These are phyloP conservation scores for Atalantia buxifolia DNA, from an alignment of 345 rosid species.

Conservation along the genomic window DNA sequence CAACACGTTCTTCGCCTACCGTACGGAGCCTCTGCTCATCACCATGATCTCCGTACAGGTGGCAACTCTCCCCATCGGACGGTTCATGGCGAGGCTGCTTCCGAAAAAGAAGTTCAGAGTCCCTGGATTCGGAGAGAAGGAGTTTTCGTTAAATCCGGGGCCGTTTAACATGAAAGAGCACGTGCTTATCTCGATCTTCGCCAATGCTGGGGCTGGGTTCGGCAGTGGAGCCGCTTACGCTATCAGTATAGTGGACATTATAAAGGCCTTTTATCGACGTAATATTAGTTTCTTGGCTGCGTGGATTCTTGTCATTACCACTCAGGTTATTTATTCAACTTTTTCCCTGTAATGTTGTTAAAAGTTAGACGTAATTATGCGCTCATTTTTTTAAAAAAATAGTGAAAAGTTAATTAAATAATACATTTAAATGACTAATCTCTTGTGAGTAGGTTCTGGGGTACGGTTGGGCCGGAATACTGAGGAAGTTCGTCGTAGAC, in stretches of 20 bases:
- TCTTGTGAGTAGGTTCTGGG: slow-evolving; percentile 44
- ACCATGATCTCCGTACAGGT: slow-evolving; percentile 59
- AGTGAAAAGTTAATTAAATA: no score
- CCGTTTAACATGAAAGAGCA: slow-evolving; percentile 52
- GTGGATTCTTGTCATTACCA: slow-evolving; percentile 58
- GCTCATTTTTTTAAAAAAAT: no score
- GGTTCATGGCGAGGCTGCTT: slow-evolving; percentile 38
- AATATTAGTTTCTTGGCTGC: slow-evolving; percentile 53
- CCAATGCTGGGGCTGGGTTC: slow-evolving; percentile 52
- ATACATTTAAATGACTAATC: no score
- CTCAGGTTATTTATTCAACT: slow-evolving; percentile 39
- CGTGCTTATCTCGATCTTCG: slow-evolving; percentile 50
- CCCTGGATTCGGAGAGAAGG: slow-evolving; percentile 34
- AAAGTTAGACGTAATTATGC: no score
- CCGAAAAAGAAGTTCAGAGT: slow-evolving; percentile 38
- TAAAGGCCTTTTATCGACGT: slow-evolving; percentile 52
- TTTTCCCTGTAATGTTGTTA: not conserved
- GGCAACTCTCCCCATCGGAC: slow-evolving; percentile 53
- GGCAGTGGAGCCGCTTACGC: slow-evolving; percentile 61
- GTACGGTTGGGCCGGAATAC: slow-evolving; percentile 68
- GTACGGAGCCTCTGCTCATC: slow-evolving; percentile 51
- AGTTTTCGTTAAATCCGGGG: slow-evolving; percentile 47
- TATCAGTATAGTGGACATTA: slow-evolving; percentile 46
- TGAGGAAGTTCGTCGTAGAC: slow-evolving; percentile 60
- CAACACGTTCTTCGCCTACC: slow-evolving; percentile 63